Base-by-base conservation (phyloP, 768 basidiomycete genomes). In the Tulasnella sp. region DNA sequence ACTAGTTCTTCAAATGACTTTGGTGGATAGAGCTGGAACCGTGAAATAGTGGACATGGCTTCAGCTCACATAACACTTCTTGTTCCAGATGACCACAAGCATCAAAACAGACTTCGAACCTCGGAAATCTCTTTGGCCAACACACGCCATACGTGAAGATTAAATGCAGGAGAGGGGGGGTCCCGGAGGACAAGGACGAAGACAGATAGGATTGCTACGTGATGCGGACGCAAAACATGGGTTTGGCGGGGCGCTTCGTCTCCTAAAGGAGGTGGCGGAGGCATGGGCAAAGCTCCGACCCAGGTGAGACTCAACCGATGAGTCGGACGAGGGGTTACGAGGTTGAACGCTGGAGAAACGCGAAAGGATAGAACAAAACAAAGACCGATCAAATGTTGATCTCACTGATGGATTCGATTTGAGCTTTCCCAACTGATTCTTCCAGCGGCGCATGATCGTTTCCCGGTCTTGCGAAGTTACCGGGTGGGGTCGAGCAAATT, bases 171-270 rank as follows among this genome's bases (percentile, higher is more conserved):
- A 1, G 85, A 80, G 9, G 87, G 75, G 24, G 63, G 38, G 9
- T 76, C 48, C 75, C 60, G 75, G 75, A 83, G 86, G 3, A 79
- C 72, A 11, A 84, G 72, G 61, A 82, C 73, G 34, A 89, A 73
- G 24, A 88, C 73, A 32, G 78, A 78, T 30, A 90, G 73, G 15
- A 90, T 73, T 51, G 78, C 78, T 52, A 91, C 74, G 68, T 92
- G 89, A 65, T 91, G 88, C 1, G 88, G 86, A 56, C 82, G 77
- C 27, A 91, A 75, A 58, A 81, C 75, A 70, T 87, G 84, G 53
- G 81, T 78, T 5, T 78, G 77, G 7, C 83, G 81, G 56, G 80
- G 80, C 21, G 76, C 48, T 27, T 59, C 56, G 5, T 59, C 56
- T 19, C 11, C 26, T 11, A 21, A 17, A 52, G 23, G 23, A 4